A percentile compares a stretch with the other conserved stretches of the same genome.
These are phyloP conservation scores for Cryptomeria japonica DNA, from an alignment of 75 land plant species.

Conservation along the genomic window DNA sequence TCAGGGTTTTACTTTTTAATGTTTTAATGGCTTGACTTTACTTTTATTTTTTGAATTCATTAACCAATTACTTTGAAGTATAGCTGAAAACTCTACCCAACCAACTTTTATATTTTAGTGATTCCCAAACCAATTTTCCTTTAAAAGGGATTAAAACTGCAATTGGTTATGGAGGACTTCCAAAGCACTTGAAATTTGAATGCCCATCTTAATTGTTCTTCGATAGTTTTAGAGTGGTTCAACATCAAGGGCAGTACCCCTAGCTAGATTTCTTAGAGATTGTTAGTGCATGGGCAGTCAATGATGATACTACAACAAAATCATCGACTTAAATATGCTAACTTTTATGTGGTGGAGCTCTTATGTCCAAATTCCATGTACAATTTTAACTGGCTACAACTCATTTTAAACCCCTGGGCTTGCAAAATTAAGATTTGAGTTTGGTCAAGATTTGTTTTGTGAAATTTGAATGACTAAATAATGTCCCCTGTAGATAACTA, in stretches of 20 bases:
- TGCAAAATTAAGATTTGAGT: neutral
- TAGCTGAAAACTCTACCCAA: neutral
- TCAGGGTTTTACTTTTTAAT: neutral
- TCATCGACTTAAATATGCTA: neutral
- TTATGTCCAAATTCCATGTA: neutral
- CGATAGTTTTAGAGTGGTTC: neutral
- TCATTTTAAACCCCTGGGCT: neutral
- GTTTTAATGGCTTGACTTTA: neutral
- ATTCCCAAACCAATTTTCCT: neutral
- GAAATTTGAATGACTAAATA: neutral
- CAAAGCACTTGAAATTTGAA: neutral
- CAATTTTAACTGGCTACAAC: neutral
- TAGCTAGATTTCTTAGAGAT: neutral
- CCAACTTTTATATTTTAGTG: neutral
- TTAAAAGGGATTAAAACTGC: neutral
- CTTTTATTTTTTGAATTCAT: neutral
- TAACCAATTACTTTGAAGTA: neutral
- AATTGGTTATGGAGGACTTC: neutral
- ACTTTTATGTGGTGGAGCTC: neutral
- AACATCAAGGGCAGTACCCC: neutral
- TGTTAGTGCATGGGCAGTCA: neutral
- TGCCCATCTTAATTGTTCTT: neutral
- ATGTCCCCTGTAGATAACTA: neutral
- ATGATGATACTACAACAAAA: neutral
- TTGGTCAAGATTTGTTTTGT: neutral